Conservation (phyloP, 805 yeast genomes). For the Wickerhamiella lipophila region DNA sequence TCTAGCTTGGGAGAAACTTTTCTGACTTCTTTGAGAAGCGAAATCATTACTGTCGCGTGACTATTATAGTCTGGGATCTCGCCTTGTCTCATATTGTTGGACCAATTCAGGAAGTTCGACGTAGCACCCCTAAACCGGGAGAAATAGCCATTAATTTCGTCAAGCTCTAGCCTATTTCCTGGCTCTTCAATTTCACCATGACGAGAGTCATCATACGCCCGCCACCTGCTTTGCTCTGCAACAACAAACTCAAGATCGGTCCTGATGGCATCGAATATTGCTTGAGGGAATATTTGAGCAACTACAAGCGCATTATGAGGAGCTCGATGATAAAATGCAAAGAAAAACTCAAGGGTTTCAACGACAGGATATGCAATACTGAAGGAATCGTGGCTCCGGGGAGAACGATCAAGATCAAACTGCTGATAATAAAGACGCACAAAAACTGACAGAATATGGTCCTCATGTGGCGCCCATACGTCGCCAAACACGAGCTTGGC, state of each 20-base stretch:
- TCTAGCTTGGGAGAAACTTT: not conserved
- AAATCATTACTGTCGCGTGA: not conserved
- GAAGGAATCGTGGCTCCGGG: not conserved
- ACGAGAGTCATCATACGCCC: not conserved
- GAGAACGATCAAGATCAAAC: not conserved
- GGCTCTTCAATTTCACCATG: not conserved
- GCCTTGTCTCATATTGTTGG: not conserved
- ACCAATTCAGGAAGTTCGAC: not conserved
- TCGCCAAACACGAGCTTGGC: slow-evolving; percentile 2
- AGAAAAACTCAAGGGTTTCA: not conserved
- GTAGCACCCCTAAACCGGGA: not conserved
- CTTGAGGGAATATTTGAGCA: not conserved
- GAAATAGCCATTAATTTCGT: not conserved
- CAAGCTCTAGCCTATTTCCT: not conserved
- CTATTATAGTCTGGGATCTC: not conserved
- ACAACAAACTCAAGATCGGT: not conserved
- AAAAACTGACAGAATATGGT: not conserved
- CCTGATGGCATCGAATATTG: not conserved
- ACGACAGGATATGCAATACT: not conserved
- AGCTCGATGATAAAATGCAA: not conserved
- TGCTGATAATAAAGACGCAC: not conserved
- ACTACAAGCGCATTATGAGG: not conserved
- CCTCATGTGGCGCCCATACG: not conserved
- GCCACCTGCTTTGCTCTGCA: not conserved
- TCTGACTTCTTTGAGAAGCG: not conserved